phyloP scores from a whole-genome alignment of 78 protist genomes.

The Dictyostelium discoideum region dicty_2.7 NC_007088.5:7309501-7310000 shows the following conservation, averaged over 20 bases:
- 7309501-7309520: constrained; percentile 27
- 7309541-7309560: constrained; percentile 62
- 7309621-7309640: neutral
- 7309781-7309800: constrained; percentile 54
- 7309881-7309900: constrained; percentile 19
- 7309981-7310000: constrained; percentile 83
- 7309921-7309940: constrained; percentile 23
- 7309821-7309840: neutral
- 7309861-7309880: neutral
- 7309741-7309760: constrained; percentile 1
- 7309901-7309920: constrained; percentile 71
- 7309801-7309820: constrained; percentile 60
- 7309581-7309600: too few relatives aligned
- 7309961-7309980: constrained; percentile 83
- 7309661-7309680: constrained; percentile 43
- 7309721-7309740: constrained; percentile 37
- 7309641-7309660: neutral
- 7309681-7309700: constrained; percentile 50
- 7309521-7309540: constrained; percentile 68
- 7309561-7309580: neutral
- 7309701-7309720: constrained; percentile 63
- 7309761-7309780: constrained; percentile 13
- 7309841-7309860: constrained; percentile 16
- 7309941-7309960: constrained; percentile 78
- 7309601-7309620: too few relatives aligned